phyloP scores from a whole-genome alignment of 2,329 filamentous ascomycete species.

The Penicillium sp. region DNA sequence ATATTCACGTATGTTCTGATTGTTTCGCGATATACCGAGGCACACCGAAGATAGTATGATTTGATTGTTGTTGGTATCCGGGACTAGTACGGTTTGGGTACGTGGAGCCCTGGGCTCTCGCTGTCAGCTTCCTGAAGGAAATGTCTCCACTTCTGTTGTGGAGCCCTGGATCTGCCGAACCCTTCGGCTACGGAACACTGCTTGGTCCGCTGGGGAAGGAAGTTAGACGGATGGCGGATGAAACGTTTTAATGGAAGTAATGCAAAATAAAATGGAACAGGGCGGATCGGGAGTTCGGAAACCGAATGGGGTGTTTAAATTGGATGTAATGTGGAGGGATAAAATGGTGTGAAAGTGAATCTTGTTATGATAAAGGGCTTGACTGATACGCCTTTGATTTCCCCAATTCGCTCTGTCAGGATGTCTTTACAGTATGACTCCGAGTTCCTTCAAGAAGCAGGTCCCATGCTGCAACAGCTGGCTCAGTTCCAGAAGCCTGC shows the following conservation, averaged over 20 bases:
- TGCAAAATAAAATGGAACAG: background rate
- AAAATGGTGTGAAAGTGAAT: background rate
- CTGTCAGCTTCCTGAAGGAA: constrained; percentile 7
- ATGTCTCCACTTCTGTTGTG: constrained; percentile 3
- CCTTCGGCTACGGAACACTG: constrained; percentile 5
- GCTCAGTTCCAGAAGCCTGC: background rate
- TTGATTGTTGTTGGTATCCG: background rate
- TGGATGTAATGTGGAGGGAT: background rate
- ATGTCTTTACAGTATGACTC: constrained; percentile 19
- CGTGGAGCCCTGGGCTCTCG: background rate
- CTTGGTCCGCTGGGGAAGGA: background rate
- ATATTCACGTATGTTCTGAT: background rate
- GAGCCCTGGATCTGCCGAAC: background rate
- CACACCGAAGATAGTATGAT: background rate
- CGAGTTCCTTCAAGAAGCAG: constrained; percentile 11
- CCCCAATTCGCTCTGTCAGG: background rate
- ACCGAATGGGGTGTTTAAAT: background rate
- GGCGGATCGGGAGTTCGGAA: background rate
- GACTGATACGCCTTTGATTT: background rate
- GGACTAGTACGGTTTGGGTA: background rate
- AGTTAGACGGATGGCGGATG: background rate
- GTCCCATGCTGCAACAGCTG: constrained; percentile 6
- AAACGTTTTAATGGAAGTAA: background rate
- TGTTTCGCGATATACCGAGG: background rate
- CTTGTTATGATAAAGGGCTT: background rate